Conservation (phyloP, 2,329 filamentous ascomycete genomes). For the Aspergillus sclerotialis region DNA sequence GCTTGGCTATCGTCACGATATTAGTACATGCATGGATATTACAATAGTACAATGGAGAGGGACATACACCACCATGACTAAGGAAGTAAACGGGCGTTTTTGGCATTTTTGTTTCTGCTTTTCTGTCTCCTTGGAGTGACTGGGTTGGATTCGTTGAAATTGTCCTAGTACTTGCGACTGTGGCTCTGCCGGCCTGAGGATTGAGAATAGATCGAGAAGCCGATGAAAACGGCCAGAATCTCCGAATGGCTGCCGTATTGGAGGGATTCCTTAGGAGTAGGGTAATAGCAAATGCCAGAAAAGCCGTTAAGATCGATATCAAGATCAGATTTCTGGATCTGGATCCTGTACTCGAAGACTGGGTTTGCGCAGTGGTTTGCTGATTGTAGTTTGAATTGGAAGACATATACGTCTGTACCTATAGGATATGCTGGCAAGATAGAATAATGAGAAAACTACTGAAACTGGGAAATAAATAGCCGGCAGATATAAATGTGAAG, state of each 20-base stretch:
- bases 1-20: constrained; percentile 39
- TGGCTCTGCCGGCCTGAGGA: too few species aligned
- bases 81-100: constrained; percentile 49
- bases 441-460: background rate
- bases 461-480: too few species aligned
- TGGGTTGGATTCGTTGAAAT: too few species aligned
- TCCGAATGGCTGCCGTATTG: too few species aligned
- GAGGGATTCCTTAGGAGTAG: too few species aligned
- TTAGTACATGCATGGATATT: background rate
- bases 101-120: constrained; percentile 11
- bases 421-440: background rate
- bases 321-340: background rate
- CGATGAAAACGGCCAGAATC: too few species aligned
- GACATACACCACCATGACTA: constrained; percentile 40
- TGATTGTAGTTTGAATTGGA: background rate
- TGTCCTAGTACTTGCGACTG: too few species aligned
- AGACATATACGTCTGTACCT: background rate
- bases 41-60: background rate
- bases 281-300: background rate
- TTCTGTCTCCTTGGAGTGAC: too few species aligned
- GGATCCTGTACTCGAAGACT: background rate
- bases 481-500: background rate
- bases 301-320: background rate
- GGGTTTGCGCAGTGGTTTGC: background rate
- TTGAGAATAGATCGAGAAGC: too few species aligned